Evolutionary conservation across 1,284 basidiomycete species (phyloP).

Genomic region (Leccinum griseonigrum): DNA sequence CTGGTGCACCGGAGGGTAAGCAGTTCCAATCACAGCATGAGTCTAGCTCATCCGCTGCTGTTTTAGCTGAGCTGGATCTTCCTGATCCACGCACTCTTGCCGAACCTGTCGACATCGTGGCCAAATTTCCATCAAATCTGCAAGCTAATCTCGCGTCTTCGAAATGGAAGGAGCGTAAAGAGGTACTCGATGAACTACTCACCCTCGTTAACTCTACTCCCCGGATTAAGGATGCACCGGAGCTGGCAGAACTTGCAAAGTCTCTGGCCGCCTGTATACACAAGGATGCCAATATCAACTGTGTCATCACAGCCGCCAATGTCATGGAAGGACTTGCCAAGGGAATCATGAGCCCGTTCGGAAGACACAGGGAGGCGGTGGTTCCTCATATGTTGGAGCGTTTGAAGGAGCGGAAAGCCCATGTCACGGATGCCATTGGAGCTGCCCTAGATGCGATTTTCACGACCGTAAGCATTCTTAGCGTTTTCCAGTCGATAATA

Average conservation of each 20-base stretch:
- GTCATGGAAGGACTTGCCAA: slow-evolving; percentile 87
- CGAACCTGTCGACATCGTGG: slow-evolving; percentile 79
- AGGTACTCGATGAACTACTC: slow-evolving; percentile 84
- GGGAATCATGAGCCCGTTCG: slow-evolving; percentile 76
- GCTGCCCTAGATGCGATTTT: slow-evolving; percentile 90
- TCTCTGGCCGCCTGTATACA: slow-evolving; percentile 81
- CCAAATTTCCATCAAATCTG: slow-evolving; percentile 75
- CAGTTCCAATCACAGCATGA: slow-evolving; percentile 16
- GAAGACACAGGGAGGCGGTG: slow-evolving; percentile 70
- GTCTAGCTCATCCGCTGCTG: slow-evolving; percentile 7
- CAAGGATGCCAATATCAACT: slow-evolving; percentile 93
- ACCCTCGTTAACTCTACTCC: slow-evolving; percentile 71
- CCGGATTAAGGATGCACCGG: slow-evolving; percentile 76
- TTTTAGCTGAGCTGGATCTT: slow-evolving; percentile 41
- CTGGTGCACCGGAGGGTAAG: slow-evolving; percentile 27
- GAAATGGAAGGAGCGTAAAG: slow-evolving; percentile 99
- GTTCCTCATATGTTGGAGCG: slow-evolving; percentile 85
- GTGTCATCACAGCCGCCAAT: slow-evolving; percentile 87
- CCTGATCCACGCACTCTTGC: slow-evolving; percentile 83
- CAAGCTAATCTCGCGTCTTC: slow-evolving; percentile 78
- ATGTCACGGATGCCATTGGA: slow-evolving; percentile 88
- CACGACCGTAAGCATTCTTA: slow-evolving; percentile 57
- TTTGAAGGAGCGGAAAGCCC: slow-evolving; percentile 92
- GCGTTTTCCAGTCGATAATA: slow-evolving; percentile 3
- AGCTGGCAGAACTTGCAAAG: slow-evolving; percentile 72